Evolutionary conservation across 331 rosid genomes (phyloP), one percentile per base, ranked within the genome.

Genomic region (Telfairia occidentalis): DNA sequence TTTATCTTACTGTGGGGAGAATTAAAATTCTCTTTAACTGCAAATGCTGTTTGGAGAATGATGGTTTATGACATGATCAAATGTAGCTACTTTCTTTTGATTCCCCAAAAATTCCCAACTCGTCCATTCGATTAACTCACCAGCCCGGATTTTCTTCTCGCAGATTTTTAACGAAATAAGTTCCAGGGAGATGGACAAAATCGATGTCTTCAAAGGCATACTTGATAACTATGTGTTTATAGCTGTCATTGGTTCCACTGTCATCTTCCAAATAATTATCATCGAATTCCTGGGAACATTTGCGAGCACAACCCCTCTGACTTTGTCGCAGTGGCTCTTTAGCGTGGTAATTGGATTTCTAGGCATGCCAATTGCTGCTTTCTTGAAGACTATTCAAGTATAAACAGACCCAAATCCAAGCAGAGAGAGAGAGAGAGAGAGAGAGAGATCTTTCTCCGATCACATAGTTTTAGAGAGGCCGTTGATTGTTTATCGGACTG

Each of bases 171-270:
- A 95, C 29, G 96, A 92, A 85, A 79, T 95, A 83, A 95, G 89
- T 88, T 95, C 99, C 2, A 96, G 99, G 15, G 97, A 95, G 77
- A 91, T 92, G 99, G 98, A 91, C 81, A 75, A 95, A 59, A 78
- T 88, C 74, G 50, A 92, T 59, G 97, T 95, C 43, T 84, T 95
- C 55, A 88, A 79, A 83, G 99, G 96, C 67, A 90, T 95, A 65
- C 77, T 90, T 65, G 80, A 87, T 57, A 95, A 88, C 49, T 60
- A 91, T 71, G 99, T 95, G 13, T 95, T 95, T 57, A 90, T 87
- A 54, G 81, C 40, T 16, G 97, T 95, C 9, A 77, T 95, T 77
- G 13, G 86, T 53, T 50, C 83, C 82, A 95, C 96, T 34, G 59
- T 85, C 32, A 1, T 92, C 72, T 95, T 88, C 78, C 99, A 95